Percentiles rank a stretch among this genome's conserved stretches.
Conservation (phyloP, 192 early-diverging fungal genomes). For the Helicostylum pulchrum region DNA sequence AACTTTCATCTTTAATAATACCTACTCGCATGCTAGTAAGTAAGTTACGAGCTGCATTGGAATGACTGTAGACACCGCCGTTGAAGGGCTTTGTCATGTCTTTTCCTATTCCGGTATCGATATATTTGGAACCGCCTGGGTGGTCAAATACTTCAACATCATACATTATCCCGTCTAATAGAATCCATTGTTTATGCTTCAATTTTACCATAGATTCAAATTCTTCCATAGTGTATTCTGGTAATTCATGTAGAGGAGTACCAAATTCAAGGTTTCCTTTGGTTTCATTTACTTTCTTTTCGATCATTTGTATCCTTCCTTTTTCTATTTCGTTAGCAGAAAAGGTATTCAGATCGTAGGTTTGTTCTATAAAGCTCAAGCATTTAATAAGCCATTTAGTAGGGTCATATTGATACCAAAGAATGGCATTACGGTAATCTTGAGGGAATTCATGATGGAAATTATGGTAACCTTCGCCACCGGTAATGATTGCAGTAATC, state of each 20-base stretch:
- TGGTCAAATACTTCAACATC: constrained; percentile 82
- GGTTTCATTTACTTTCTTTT: constrained; percentile 64
- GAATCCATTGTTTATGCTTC: constrained; percentile 67
- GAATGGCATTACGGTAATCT: constrained; percentile 82
- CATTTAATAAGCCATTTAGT: constrained; percentile 78
- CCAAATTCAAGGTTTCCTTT: constrained; percentile 72
- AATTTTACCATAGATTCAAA: constrained; percentile 61
- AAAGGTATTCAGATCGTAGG: constrained; percentile 70
- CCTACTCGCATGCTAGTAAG: constrained; percentile 70
- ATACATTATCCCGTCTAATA: constrained; percentile 81
- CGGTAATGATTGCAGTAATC: constrained; percentile 76
- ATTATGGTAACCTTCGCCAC: constrained; percentile 85
- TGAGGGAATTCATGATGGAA: constrained; percentile 86
- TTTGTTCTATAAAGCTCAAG: constrained; percentile 53
- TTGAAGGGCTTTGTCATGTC: constrained; percentile 85
- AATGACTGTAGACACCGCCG: constrained; percentile 87
- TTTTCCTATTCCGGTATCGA: constrained; percentile 72
- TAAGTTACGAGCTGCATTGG: constrained; percentile 85
- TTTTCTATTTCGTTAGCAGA: constrained; percentile 76
- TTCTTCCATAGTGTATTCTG: constrained; percentile 59
- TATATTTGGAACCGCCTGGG: constrained; percentile 78
- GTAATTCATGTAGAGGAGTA: constrained; percentile 61
- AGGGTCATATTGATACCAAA: constrained; percentile 76
- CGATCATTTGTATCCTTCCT: constrained; percentile 73
- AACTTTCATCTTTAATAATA: constrained; percentile 45